Conservation (phyloP, 2,329 filamentous ascomycete genomes). For the Ophiostoma sp. region DNA sequence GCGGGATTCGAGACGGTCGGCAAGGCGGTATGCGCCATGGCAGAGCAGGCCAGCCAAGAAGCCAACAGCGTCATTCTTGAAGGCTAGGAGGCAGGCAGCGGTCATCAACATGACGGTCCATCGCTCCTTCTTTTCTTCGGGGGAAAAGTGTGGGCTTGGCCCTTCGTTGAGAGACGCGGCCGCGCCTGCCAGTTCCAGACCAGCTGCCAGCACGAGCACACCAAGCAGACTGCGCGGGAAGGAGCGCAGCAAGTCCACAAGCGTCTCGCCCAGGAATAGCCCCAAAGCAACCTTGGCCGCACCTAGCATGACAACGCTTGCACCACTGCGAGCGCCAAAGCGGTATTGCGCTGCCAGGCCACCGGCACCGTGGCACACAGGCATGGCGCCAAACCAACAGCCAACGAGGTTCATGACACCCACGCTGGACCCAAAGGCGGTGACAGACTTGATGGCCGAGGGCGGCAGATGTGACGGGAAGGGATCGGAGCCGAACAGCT, state of each 20-base stretch:
- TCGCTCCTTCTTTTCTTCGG: slow-evolving; percentile 64
- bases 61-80: slow-evolving; percentile 83
- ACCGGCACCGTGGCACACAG: slow-evolving; percentile 87
- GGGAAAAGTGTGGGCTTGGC: slow-evolving; percentile 35
- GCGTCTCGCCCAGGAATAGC: slow-evolving; percentile 64
- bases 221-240: slow-evolving; percentile 77
- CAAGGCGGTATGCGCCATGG: slow-evolving; percentile 59
- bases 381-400: slow-evolving; percentile 94
- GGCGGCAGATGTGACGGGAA: slow-evolving; percentile 20
- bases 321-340: slow-evolving; percentile 84
- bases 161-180: slow-evolving; percentile 74
- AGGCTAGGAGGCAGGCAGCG: slow-evolving; percentile 72
- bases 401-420: slow-evolving; percentile 75
- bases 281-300: slow-evolving; percentile 70
- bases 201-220: slow-evolving; percentile 84
- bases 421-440: slow-evolving; percentile 74
- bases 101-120: slow-evolving; percentile 92
- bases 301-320: slow-evolving; percentile 75
- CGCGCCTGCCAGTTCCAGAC: slow-evolving; percentile 79
- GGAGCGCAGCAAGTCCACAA: slow-evolving; percentile 62
- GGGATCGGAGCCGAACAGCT: slow-evolving; percentile 58
- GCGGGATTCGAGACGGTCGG: slow-evolving; percentile 33
- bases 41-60: slow-evolving; percentile 78
- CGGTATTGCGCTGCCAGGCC: slow-evolving; percentile 85
- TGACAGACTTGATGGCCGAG: slow-evolving; percentile 59